phyloP scores from a whole-genome alignment of 768 basidiomycete genomes.

The Boletus rex-veris region DNA sequence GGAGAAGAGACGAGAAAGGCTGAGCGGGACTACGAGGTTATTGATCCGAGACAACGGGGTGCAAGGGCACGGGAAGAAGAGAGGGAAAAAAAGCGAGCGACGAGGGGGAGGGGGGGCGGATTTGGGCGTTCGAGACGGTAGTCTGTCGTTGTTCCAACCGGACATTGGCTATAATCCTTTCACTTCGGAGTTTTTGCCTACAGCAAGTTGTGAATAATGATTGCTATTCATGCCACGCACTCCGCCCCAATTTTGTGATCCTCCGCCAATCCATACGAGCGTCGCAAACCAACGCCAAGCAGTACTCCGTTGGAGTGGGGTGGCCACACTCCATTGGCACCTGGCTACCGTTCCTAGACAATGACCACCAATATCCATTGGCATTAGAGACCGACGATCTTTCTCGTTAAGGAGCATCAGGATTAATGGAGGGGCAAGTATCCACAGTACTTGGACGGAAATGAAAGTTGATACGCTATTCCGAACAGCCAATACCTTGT shows the following conservation, averaged over 20 bases:
- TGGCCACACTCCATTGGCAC: not conserved
- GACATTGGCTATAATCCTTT: not conserved
- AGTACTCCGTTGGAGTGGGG: not conserved
- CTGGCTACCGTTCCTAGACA: not conserved
- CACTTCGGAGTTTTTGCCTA: not conserved
- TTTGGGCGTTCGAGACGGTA: constrained; percentile 23
- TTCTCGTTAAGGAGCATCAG: not conserved
- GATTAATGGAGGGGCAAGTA: not conserved
- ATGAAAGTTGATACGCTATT: not conserved
- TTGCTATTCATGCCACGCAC: not conserved
- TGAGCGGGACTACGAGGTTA: constrained; percentile 85
- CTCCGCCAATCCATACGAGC: not conserved
- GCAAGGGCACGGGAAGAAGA: constrained; percentile 79
- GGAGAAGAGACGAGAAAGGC: constrained; percentile 73
- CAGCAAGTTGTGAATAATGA: not conserved
- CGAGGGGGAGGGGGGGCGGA: constrained; percentile 23
- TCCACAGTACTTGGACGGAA: not conserved
- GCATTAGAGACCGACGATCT: not conserved
- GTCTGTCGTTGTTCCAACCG: not conserved
- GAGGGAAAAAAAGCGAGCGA: constrained; percentile 52
- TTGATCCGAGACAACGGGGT: constrained; percentile 73
- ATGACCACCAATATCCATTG: not conserved
- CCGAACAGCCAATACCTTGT: not conserved
- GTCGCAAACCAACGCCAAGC: not conserved
- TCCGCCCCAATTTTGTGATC: not conserved